A percentile compares a stretch with the other conserved stretches of the same genome.
phyloP scores from a whole-genome alignment of 164 flowering plant species.

The Kalanchoe fedtschenkoi region DNA sequence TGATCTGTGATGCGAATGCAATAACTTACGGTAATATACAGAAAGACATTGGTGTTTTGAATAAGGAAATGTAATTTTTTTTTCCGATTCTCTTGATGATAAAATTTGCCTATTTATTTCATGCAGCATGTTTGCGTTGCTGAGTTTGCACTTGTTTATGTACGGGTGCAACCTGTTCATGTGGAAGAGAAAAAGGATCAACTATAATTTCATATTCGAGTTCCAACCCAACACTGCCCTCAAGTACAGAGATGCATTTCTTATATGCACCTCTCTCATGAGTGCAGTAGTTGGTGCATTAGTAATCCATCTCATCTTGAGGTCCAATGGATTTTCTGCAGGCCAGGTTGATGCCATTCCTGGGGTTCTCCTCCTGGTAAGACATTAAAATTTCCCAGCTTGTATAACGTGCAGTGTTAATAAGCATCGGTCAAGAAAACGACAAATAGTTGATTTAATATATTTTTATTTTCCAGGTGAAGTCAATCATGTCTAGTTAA shows the following conservation, averaged over 20 bases:
- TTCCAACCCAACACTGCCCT: constrained; percentile 63
- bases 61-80: not conserved
- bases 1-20: not conserved
- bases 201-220: constrained; percentile 92
- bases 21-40: not conserved
- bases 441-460: not conserved
- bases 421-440: not conserved
- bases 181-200: constrained; percentile 89
- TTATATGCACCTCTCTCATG: constrained; percentile 80
- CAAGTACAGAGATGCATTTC: constrained; percentile 81
- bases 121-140: constrained; percentile 86
- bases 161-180: constrained; percentile 89
- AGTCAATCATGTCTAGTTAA: not conserved
- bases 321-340: constrained; percentile 44
- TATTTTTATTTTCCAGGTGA: not conserved
- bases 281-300: constrained; percentile 74
- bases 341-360: constrained; percentile 67
- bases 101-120: not conserved
- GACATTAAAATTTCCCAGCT: not conserved
- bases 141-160: constrained; percentile 87
- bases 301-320: constrained; percentile 70
- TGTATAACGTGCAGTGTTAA: not conserved
- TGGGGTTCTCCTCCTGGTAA: constrained; percentile 69
- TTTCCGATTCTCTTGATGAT: not conserved
- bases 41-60: not conserved